Percentiles rank a stretch among this genome's conserved stretches.
Evolutionary conservation across 768 basidiomycete genomes (phyloP).

Genomic region (Kwoniella sp.): DNA sequence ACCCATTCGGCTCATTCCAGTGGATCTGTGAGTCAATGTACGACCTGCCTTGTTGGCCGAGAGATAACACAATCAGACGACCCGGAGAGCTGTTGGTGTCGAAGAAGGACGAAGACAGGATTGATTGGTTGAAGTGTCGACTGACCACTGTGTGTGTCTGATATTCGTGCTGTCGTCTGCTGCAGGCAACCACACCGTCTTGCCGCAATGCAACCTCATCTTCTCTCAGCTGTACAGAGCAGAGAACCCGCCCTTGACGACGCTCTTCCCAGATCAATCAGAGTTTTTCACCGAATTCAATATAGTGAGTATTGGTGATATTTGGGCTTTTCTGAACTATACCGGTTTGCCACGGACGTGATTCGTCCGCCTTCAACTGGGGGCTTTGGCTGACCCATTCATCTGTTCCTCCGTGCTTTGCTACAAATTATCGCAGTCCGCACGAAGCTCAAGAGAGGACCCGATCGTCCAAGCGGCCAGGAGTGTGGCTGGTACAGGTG

Average conservation of each 20-base stretch:
- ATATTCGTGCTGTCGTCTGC: background rate
- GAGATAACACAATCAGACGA: too few relatives aligned
- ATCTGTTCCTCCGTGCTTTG: constrained; percentile 7
- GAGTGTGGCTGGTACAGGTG: constrained; percentile 71
- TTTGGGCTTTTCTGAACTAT: background rate
- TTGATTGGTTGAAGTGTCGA: too few relatives aligned
- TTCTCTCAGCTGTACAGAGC: constrained; percentile 70
- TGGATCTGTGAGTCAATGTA: constrained; percentile 62
- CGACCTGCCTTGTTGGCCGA: too few relatives aligned
- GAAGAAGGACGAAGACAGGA: too few relatives aligned
- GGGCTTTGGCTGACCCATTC: too few relatives aligned
- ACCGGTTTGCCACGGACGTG: too few relatives aligned
- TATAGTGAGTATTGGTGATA: constrained; percentile 26
- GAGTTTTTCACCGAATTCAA: constrained; percentile 33
- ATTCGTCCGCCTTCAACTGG: background rate
- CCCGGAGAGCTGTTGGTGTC: too few relatives aligned
- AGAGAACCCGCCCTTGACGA: constrained; percentile 35
- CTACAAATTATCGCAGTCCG: constrained; percentile 7
- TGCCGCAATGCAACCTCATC: constrained; percentile 94
- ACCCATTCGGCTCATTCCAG: constrained; percentile 66
- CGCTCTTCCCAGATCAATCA: constrained; percentile 27
- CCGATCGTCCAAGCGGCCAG: constrained; percentile 58
- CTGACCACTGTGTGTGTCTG: too few relatives aligned
- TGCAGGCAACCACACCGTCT: constrained; percentile 58
- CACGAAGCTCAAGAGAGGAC: constrained; percentile 54